phyloP scores from a whole-genome alignment of 345 rosid genomes.

The Trapa incisa region DNA sequence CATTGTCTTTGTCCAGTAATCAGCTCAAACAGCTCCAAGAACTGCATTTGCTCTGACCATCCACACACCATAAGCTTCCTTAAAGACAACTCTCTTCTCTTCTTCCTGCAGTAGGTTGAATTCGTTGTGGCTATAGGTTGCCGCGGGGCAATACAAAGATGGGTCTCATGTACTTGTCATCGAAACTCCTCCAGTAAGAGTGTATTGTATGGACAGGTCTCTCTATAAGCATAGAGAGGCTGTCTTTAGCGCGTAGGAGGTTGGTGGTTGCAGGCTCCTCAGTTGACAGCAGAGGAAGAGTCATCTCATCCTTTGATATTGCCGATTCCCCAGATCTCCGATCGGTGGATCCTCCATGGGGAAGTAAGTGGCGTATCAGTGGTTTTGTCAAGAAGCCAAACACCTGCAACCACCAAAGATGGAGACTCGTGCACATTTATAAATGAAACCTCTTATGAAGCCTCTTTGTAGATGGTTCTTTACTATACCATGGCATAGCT shows the following conservation, averaged over 20 bases:
- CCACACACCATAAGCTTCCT: neutral
- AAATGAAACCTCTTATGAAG: neutral
- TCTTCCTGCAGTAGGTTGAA: neutral
- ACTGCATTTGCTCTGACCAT: neutral
- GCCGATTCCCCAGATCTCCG: slow-evolving; percentile 13
- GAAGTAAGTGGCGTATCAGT: slow-evolving; percentile 44
- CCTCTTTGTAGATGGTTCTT: neutral
- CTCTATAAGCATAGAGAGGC: slow-evolving; percentile 58
- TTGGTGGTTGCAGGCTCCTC: slow-evolving; percentile 61
- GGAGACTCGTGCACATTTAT: neutral
- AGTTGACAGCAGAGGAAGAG: slow-evolving; percentile 54
- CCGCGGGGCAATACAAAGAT: slow-evolving; percentile 58
- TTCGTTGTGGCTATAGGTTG: slow-evolving; percentile 1
- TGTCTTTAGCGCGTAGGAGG: slow-evolving; percentile 54
- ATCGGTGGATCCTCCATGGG: slow-evolving; percentile 12
- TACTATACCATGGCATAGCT: neutral
- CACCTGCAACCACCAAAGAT: slow-evolving; percentile 31
- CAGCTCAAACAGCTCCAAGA: neutral
- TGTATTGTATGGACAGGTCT: slow-evolving; percentile 74
- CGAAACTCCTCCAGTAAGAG: slow-evolving; percentile 77
- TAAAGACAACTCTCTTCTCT: neutral
- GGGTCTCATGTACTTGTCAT: slow-evolving; percentile 79
- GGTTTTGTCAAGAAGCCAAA: slow-evolving; percentile 85
- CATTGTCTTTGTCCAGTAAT: neutral
- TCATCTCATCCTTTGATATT: slow-evolving; percentile 37